Evolutionary conservation across 768 basidiomycete genomes (phyloP), one percentile per base, ranked within the genome.

Genomic region (Termitomyces sp.): DNA sequence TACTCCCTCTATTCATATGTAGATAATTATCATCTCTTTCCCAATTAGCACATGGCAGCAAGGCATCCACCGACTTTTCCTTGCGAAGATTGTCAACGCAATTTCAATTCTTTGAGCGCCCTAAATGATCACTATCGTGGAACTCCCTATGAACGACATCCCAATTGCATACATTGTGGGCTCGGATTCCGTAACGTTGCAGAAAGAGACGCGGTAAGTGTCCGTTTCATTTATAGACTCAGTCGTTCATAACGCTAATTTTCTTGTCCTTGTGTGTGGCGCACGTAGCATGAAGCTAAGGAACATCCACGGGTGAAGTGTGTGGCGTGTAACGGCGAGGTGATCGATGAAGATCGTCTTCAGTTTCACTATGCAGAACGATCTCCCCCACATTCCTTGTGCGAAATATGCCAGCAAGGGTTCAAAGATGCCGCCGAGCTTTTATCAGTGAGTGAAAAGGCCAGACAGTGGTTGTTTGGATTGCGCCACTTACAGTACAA

Each of bases 101-200:
- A 33, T 2, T 60, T 52, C 24, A 26, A 32, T 8, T 36, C 59
- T 24, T 16, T 40, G 14, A 20, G 10, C 26, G 59, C 59, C 7
- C 54, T 60, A 0, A 32, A 52, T 2, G 59, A 60, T 22, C 59
- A 60, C 18, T 60, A 56, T 33, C 54, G 59, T 33, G 59, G 59
- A 0, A 44, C 59, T 13, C 49, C 50, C 2, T 28, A 42, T 24
- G 57, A 58, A 20, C 57, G 57, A 18, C 59, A 60, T 46, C 59
- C 59, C 8, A 60, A 60, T 18, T 60, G 59, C 46, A 50, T 44
- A 10, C 22, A 24, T 4, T 60, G 59, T 16, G 59, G 59, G 12
- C 50, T 51, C n/a, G 59, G 59, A 6, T 60, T 57, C 24, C 48
- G 55, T 1, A 42, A 52, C 22, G 8, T 45, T 7, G 10, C 49